Base-by-base conservation (phyloP, 2,329 filamentous ascomycete species). In the Apiospora hydei region DNA sequence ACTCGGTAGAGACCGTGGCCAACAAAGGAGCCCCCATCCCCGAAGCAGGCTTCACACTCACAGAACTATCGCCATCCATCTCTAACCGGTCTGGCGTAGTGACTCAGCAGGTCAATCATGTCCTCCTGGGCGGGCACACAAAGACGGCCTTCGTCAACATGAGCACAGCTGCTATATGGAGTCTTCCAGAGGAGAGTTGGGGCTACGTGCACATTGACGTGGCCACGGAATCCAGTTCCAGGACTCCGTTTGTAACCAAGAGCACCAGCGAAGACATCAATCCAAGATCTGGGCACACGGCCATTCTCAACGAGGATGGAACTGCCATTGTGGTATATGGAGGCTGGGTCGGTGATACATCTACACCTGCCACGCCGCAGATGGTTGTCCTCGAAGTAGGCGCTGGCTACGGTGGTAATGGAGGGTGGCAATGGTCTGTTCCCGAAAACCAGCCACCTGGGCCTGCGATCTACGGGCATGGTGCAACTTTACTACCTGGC, bases 331-430 rank as follows among this genome's bases (percentile, higher is more conserved):
- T 98, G 53, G 84, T 99, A 0, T 87, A 95, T 73, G 96, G 96
- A 26, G 96, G 96, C 1, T 99, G 96, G 96, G 94, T 98, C 5
- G 96, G 95, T 4, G 91, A 97, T 77, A 86, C 93, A 0, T 87
- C 85, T 11, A 92, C 91, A 44, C 89, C 95, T 1, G 96, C 96
- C 0, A 86, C 91, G 43, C 96, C 96, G 0, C 94, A 98, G 79
- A 85, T 98, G 38, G 93, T 90, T 0, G 83, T 98, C 3, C 84
- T 98, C 3, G 86, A 94, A 72, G 86, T 98, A 72, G 94, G 92
- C 8, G 88, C 91, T 73, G 91, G 91, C 4, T 96, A 94, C 78
- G 93, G 91, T 11, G 90, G 89, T 1, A 90, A 89, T 74, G 91
- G 89, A 16, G 85, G 89, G 44, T 96, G 94, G 94, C 82, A 85